These are phyloP conservation scores for Linum tenue DNA, from an alignment of 345 rosid species.

Conservation along the genomic window DNA sequence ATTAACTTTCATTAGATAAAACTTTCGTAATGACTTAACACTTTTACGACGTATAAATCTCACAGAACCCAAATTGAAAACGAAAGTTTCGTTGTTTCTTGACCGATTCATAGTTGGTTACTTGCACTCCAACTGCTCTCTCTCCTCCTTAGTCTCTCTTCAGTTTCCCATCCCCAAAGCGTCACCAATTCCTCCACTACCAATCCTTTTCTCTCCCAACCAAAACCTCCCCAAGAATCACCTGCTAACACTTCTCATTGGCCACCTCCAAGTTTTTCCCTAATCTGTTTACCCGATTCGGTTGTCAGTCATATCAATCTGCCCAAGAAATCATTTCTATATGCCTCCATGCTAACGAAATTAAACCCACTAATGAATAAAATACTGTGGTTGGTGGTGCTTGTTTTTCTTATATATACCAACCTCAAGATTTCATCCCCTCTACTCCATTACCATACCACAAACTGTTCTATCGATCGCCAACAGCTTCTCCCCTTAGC, in stretches of 20 bases:
- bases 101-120: constrained; percentile 36
- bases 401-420: constrained; percentile 16
- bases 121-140: constrained; percentile 57
- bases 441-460: not conserved
- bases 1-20: too few relatives aligned
- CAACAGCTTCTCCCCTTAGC: not conserved
- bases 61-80: not conserved
- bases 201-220: constrained; percentile 14
- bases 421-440: constrained; percentile 8
- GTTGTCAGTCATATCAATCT: constrained; percentile 4
- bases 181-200: too few relatives aligned
- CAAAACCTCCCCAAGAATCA: not conserved
- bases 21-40: too few relatives aligned
- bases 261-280: not conserved
- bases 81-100: not conserved
- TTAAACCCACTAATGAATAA: not conserved
- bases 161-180: constrained; percentile 7
- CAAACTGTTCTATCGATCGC: constrained; percentile 10
- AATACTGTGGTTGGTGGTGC: constrained; percentile 2
- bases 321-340: constrained; percentile 2
- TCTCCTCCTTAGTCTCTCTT: constrained; percentile 13
- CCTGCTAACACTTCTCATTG: too few relatives aligned
- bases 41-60: too few relatives aligned
- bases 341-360: constrained; percentile 6
- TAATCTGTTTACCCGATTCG: not conserved